Base-by-base conservation (phyloP, 345 rosid species). In the Raphanus sativus region DNA sequence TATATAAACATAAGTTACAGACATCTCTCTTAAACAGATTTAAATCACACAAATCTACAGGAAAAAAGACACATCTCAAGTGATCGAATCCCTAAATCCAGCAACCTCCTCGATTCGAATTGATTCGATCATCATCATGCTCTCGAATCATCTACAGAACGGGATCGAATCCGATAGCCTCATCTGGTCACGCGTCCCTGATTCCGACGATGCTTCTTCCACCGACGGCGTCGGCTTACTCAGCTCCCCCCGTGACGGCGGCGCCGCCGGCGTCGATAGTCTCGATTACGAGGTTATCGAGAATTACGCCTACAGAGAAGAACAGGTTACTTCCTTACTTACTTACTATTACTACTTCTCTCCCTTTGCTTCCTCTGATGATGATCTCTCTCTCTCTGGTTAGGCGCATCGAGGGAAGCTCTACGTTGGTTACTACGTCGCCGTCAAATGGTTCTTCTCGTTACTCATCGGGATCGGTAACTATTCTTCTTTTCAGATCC, bases 271-370 rank as follows among this genome's bases (percentile, higher is more conserved):
- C 52, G 93, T 87, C 8, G 91, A 89, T 77, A 94, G 99, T 65
- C 99, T 95, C 52, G 99, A 95, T 62, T 95, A 95, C 38, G 98
- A 91, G 84, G 98, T 92, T 28, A 85, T 92, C 62, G 99, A 95
- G 89, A 95, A 95, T 83, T 61, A 87, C 30, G 98, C 94, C 9
- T 95, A 95, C 75, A 83, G 99, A 80, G 94, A 95, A 85, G 96
- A 95, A 50, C 98, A 81, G 89, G 98, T 94, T 32, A 45, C 8
- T 6, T 33, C 12, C 45, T 48, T 48, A 17, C 28, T 55, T 17
- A 17, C 59, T 54, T 13, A 48, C 6, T 28, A 59, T 52, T 38
- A 10, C 69, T 68, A 29, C 70, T 26, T 69, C 4, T 34, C 1
- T 5, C 25, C 8, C 0, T 6, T 5, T 52, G 0, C 6, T 16